Evolutionary conservation across 441 rosid species (phyloP).

Genomic region (Erodium moschatum): DNA sequence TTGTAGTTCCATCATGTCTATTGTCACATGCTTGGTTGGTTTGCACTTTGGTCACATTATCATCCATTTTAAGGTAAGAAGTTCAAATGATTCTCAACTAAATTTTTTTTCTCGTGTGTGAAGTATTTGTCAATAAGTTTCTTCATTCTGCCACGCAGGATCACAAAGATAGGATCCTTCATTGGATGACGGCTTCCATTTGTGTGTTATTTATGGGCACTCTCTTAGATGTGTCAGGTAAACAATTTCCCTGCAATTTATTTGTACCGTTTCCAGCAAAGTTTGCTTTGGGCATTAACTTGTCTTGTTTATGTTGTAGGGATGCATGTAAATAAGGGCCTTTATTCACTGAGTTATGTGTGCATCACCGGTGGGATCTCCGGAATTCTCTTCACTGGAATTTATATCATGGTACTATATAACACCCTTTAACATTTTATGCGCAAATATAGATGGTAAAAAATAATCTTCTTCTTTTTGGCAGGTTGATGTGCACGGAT

Average conservation of each 20-base stretch:
- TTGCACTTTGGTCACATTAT: slow-evolving; percentile 70
- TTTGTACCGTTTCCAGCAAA: not conserved
- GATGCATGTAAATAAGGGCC: slow-evolving; percentile 74
- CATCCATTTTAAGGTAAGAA: slow-evolving; percentile 59
- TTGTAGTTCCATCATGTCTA: slow-evolving; percentile 70
- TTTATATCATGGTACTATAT: slow-evolving; percentile 49
- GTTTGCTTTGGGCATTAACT: not conserved
- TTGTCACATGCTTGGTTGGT: slow-evolving; percentile 62
- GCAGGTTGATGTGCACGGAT: slow-evolving; percentile 62
- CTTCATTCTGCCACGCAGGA: slow-evolving; percentile 32
- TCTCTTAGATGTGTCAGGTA: slow-evolving; percentile 47
- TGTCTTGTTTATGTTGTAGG: slow-evolving; percentile 29
- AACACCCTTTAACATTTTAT: not conserved
- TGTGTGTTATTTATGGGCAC: slow-evolving; percentile 44
- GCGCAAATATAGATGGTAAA: not conserved
- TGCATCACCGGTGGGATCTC: slow-evolving; percentile 63
- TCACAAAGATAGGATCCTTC: slow-evolving; percentile 42
- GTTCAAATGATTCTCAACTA: slow-evolving; percentile 3
- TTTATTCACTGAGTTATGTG: slow-evolving; percentile 67
- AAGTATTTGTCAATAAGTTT: not conserved
- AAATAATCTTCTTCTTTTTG: not conserved
- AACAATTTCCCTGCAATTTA: not conserved
- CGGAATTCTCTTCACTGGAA: slow-evolving; percentile 56
- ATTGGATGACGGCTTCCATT: slow-evolving; percentile 47
- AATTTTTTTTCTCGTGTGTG: slow-evolving; percentile 6